Evolutionary conservation across 495 filamentous ascomycete genomes (phyloP).

Genomic region (Penicillium flavigenum): DNA sequence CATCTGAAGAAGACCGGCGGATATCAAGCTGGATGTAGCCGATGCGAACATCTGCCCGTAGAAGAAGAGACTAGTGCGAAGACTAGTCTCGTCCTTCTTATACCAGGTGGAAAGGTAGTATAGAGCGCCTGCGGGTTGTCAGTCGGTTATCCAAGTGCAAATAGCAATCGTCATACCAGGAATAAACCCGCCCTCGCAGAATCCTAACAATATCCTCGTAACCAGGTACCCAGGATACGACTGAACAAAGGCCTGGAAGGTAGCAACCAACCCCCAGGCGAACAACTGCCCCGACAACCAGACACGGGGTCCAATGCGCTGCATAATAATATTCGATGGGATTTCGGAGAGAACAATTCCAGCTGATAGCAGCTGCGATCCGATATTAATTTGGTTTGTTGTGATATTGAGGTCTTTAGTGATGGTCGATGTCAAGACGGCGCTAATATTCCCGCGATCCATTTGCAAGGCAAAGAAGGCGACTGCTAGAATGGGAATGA

Average conservation of each 20-base stretch:
- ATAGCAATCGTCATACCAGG: constrained; percentile 34
- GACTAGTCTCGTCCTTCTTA: constrained; percentile 54
- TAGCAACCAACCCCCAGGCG: constrained; percentile 59
- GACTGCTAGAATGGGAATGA: constrained; percentile 53
- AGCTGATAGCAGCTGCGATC: constrained; percentile 53
- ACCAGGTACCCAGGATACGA: constrained; percentile 50
- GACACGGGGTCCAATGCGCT: constrained; percentile 51
- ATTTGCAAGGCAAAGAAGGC: constrained; percentile 60
- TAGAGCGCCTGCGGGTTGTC: constrained; percentile 55
- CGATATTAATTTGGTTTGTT: constrained; percentile 59
- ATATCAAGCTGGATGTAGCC: constrained; percentile 54
- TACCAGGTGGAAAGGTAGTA: constrained; percentile 63
- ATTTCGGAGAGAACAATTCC: constrained; percentile 60
- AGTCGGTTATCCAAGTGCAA: constrained; percentile 19
- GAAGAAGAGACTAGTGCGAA: constrained; percentile 55
- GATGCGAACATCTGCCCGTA: constrained; percentile 54
- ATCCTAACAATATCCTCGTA: constrained; percentile 55
- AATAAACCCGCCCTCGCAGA: constrained; percentile 60
- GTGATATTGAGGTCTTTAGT: constrained; percentile 53
- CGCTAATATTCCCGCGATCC: constrained; percentile 54
- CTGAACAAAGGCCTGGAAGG: constrained; percentile 58
- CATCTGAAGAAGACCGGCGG: constrained; percentile 51
- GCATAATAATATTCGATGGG: constrained; percentile 56
- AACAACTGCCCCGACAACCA: constrained; percentile 59
- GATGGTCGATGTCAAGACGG: constrained; percentile 50